A percentile compares a stretch with the other conserved stretches of the same genome.
Conservation (phyloP, 176 grass and related monocot species). For the Musa troglodytarum region DNA sequence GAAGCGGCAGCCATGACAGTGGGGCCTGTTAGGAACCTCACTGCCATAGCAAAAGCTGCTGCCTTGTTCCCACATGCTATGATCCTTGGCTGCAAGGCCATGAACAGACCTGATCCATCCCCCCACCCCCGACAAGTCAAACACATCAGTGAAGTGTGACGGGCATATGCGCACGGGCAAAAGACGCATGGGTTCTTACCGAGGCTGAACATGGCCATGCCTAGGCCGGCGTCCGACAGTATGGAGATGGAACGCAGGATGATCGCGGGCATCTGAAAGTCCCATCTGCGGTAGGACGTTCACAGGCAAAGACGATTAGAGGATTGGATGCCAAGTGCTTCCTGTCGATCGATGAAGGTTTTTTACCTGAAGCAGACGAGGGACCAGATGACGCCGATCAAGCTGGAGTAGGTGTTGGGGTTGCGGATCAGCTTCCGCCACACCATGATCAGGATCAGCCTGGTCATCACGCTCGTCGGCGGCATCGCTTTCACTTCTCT, state of each 20-base stretch:
- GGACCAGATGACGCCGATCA: slow-evolving; percentile 9
- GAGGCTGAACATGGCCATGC: slow-evolving; percentile 22
- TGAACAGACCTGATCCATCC: slow-evolving; percentile 11
- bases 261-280: slow-evolving; percentile 4
- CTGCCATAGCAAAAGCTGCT: slow-evolving; percentile 10
- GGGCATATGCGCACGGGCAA: too few species aligned
- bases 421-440: slow-evolving; percentile 22
- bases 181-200: background rate
- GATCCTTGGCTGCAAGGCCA: slow-evolving; percentile 18
- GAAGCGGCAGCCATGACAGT: slow-evolving; percentile 14
- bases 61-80: slow-evolving; percentile 12
- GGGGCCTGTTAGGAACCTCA: slow-evolving; percentile 13
- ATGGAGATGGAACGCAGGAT: slow-evolving; percentile 6
- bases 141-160: too few species aligned
- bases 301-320: background rate
- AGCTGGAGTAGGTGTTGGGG: slow-evolving; percentile 20
- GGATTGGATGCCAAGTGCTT: background rate
- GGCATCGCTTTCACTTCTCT: slow-evolving; percentile 10
- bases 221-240: slow-evolving; percentile 12
- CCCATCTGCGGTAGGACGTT: background rate
- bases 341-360: background rate
- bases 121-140: too few species aligned
- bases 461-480: slow-evolving; percentile 13
- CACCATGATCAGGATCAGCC: slow-evolving; percentile 17
- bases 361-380: slow-evolving; percentile 9